phyloP scores from a whole-genome alignment of 176 grass and related monocot species.

The Carex myosuroides region DNA sequence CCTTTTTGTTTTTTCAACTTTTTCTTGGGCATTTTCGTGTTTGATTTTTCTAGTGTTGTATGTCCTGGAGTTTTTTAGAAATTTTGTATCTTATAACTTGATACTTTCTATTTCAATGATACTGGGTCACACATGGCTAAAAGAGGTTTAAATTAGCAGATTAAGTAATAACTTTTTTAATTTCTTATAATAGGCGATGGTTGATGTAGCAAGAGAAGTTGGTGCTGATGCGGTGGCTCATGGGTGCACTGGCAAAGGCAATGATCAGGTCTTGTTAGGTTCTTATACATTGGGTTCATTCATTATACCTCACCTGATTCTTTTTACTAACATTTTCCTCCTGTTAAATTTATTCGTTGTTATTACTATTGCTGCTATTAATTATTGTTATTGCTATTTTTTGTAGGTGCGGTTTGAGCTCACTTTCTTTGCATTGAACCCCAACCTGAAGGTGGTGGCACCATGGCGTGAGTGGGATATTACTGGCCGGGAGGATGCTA shows the following conservation, averaged over 20 bases:
- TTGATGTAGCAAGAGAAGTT: conserved; percentile 88
- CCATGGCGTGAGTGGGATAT: conserved; percentile 99
- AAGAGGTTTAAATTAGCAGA: conserved; percentile 14
- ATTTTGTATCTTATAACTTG: neutral
- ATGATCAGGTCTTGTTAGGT: conserved; percentile 61
- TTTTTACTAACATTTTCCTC: neutral
- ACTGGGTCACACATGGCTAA: neutral
- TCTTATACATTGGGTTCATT: neutral
- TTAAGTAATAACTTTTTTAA: conserved; percentile 18
- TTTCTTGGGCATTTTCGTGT: neutral
- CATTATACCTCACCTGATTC: neutral
- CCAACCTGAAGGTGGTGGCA: conserved; percentile 88
- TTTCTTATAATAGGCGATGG: conserved; percentile 62
- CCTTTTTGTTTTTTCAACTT: neutral
- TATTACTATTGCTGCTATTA: too few species aligned
- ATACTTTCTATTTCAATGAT: neutral
- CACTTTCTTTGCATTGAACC: conserved; percentile 93
- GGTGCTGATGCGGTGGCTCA: conserved; percentile 84
- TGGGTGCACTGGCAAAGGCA: conserved; percentile 96
- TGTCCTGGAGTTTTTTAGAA: too few species aligned
- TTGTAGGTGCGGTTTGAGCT: conserved; percentile 93
- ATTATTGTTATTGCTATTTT: conserved; percentile 8
- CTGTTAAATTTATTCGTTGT: neutral
- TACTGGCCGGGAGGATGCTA: conserved; percentile 92
- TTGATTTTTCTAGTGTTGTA: neutral